These are phyloP conservation scores for Chytriomyces sp. DNA, from an alignment of 192 early-diverging fungal species.

Conservation along the genomic window DNA sequence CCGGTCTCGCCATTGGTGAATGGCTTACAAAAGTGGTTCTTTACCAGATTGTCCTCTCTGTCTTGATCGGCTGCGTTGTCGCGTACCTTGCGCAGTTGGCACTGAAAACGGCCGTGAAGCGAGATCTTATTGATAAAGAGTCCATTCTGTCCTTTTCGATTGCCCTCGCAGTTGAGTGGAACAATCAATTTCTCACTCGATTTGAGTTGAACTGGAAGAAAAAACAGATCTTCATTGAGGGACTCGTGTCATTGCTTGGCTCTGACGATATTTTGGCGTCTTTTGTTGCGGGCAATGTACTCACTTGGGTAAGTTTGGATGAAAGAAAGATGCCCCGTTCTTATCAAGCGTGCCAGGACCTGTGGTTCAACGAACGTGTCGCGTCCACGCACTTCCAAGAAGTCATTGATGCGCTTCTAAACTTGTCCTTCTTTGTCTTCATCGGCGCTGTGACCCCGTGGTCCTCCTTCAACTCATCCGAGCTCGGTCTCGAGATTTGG, in stretches of 20 bases:
- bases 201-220: not conserved
- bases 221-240: constrained; percentile 11
- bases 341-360: constrained; percentile 62
- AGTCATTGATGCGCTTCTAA: constrained; percentile 84
- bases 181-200: not conserved
- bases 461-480: constrained; percentile 58
- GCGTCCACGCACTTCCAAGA: constrained; percentile 86
- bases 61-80: constrained; percentile 69
- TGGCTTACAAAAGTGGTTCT: constrained; percentile 77
- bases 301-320: constrained; percentile 23
- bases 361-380: constrained; percentile 83
- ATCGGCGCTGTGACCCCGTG: constrained; percentile 81
- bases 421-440: constrained; percentile 87
- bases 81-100: constrained; percentile 70
- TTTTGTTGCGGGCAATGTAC: constrained; percentile 27
- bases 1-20: constrained; percentile 70
- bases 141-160: constrained; percentile 81
- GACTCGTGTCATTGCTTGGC: constrained; percentile 40
- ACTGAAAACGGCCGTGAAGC: constrained; percentile 66
- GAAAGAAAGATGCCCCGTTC: not conserved
- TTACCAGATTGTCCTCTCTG: constrained; percentile 77
- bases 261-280: constrained; percentile 70
- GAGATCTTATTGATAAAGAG: constrained; percentile 85
- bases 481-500: constrained; percentile 61
- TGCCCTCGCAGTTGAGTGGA: constrained; percentile 56